Evolutionary conservation across 2,329 filamentous ascomycete genomes (phyloP), one percentile per base, ranked within the genome.

Genomic region (Dothiorella sarmentorum): DNA sequence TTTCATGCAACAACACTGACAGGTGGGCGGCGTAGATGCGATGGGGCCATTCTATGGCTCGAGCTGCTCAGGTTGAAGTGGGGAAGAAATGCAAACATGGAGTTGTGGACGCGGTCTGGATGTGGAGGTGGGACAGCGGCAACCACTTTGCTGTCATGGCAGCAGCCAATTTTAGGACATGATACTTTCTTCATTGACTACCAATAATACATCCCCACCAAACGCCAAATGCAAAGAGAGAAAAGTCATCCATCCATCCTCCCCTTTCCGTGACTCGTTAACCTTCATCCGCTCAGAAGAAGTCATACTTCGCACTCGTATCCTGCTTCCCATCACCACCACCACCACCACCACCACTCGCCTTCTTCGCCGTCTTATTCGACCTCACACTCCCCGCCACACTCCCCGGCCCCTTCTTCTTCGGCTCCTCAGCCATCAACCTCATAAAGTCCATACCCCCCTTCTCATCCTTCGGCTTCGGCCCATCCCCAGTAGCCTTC

Each of bases 401-500:
- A 13, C 55, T 57, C 6, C 55, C 55, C 4, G 55, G 27, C 2
- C 55, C 55, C 22, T 49, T 58, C 55, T 49, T 58, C 55, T 58
- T 58, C 7, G 33, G 37, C 4, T 49, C 42, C 24, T 45, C 31
- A 3, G 55, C 29, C n/a, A 40, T 40, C 31, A 58, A 22, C 24
- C 18, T 58, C 55, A 49, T 58, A n/a, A 58, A 58, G 17, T 58
- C 55, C 11, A 58, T n/a, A 4, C 55, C 55, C 1, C 55, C 55
- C 9, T 47, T 31, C 10, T 40, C 55, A 7, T 47, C 35, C 43
- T 49, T 58, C 3, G 22, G n/a, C 15, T 26, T 35, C 1, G 22
- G 22, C 20, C 29, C 27, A 22, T 17, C 27, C 2, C 13, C 13
- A 9, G 17, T 56, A 33, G 42, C n/a, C n/a, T n/a, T n/a, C n/a